Evolutionary conservation across 257 asterid genomes (phyloP).

Genomic region (Nicotiana tomentosiformis): DNA sequence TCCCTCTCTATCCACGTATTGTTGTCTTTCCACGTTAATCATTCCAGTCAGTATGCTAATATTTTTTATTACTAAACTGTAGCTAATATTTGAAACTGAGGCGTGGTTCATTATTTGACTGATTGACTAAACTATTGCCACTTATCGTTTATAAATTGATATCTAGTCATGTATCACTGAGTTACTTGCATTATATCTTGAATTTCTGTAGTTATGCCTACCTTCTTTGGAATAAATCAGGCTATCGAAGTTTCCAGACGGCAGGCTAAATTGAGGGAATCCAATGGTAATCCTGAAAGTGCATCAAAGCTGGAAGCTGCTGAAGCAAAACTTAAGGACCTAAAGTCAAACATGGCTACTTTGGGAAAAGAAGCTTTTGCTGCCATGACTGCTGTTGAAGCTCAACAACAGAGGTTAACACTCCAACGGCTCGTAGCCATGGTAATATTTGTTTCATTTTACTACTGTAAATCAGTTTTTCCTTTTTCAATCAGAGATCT

Average conservation of each 20-base stretch:
- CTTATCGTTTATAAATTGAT: not conserved
- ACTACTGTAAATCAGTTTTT: not conserved
- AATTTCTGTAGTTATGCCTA: constrained; percentile 2
- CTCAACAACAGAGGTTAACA: constrained; percentile 61
- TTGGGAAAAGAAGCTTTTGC: constrained; percentile 63
- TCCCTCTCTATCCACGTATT: not conserved
- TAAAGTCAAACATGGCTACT: constrained; percentile 50
- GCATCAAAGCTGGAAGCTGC: constrained; percentile 47
- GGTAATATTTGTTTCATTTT: constrained; percentile 27
- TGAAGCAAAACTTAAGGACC: constrained; percentile 55
- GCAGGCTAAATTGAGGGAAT: constrained; percentile 47
- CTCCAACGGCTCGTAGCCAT: constrained; percentile 51
- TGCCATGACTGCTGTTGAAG: constrained; percentile 67
- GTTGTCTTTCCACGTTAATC: not conserved
- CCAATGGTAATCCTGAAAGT: constrained; percentile 37
- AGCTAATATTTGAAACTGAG: not conserved
- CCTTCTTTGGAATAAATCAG: constrained; percentile 33
- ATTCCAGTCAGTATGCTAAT: not conserved
- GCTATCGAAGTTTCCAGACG: constrained; percentile 64
- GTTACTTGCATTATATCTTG: not conserved
- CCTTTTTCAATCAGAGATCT: not conserved
- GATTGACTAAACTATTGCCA: not conserved
- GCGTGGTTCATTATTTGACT: not conserved
- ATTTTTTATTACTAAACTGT: not conserved
- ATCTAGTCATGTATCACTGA: not conserved